Base-by-base conservation (phyloP, 805 yeast species). In the Yamadazyma kitorensis region DNA sequence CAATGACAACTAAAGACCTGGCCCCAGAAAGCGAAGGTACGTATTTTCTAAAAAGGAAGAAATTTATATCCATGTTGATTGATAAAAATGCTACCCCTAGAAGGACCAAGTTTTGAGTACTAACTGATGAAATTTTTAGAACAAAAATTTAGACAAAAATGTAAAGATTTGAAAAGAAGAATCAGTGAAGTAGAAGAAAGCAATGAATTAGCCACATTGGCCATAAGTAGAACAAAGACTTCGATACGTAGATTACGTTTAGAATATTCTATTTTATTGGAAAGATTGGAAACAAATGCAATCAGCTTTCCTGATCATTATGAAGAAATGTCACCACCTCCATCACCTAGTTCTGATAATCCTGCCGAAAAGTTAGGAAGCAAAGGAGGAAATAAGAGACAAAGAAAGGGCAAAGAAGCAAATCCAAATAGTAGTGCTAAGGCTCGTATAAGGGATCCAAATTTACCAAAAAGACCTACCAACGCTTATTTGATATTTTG, bases 401-500 rank as follows among this genome's bases (percentile, higher is more conserved):
- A 17, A 16, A 25, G 25, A 13, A 32, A 29, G 24, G 4, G 16
- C 6, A 35, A 29, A 16, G 30, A 24, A 9, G 22, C 27, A 6
- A 29, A 8, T 13, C 9, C 28, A 6, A 25, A 23, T 10, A 12
- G 6, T 5, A 17, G 32, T 14, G 8, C 24, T 4, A 38, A 36
- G 19, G 27, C 27, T 21, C 39, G 35, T 25, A 34, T 44, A 46
- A 76, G 88, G 48, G 95, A 88, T 56, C 96, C 96, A 7, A 80
- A 79, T 46, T 71, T 82, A 49, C 97, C 96, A 14, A 86, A 84
- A 48, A 71, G 94, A 49, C 96, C 96, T 5, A 82, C 93, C 3
- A 89, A 88, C 57, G 95, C 96, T 4, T 89, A 88, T 51, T 67
- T 86, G 42, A 74, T 86, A 17, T 88, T 83, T 52, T 89, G 96